These are phyloP conservation scores for Tetrahymena malaccensis DNA, from an alignment of 73 alveolate genomes.

Conservation along the genomic window DNA sequence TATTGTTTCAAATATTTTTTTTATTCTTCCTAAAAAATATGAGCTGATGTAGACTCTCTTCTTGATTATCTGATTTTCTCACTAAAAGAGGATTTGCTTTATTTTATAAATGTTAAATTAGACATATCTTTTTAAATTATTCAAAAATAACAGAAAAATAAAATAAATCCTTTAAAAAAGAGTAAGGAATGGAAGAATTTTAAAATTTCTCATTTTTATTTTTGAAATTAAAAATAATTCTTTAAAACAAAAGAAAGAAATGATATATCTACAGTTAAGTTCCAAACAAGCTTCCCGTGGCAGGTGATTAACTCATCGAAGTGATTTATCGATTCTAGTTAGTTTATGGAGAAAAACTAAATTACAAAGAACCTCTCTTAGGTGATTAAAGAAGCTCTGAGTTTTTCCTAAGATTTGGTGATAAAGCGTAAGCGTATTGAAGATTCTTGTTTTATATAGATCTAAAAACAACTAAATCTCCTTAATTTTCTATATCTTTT, in stretches of 20 bases:
- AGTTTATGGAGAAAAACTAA: not conserved
- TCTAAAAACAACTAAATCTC: not conserved
- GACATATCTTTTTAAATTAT: too few relatives aligned
- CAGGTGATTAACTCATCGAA: not conserved
- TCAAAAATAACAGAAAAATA: too few relatives aligned
- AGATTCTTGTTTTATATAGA: not conserved
- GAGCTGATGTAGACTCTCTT: not conserved
- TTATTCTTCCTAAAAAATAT: not conserved
- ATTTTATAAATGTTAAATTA: too few relatives aligned
- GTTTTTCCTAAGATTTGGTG: not conserved
- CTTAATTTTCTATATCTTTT: not conserved
- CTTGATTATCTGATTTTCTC: not conserved
- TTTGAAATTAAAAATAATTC: too few relatives aligned
- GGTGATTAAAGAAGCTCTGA: not conserved
- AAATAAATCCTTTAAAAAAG: too few relatives aligned
- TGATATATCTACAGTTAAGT: not conserved
- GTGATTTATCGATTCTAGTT: not conserved
- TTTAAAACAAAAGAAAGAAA: too few relatives aligned
- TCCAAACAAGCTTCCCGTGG: not conserved
- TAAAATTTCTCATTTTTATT: too few relatives aligned
- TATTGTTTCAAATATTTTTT: not conserved
- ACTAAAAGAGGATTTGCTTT: not conserved
- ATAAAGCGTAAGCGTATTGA: not conserved
- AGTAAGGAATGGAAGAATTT: too few relatives aligned
- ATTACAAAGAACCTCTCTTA: not conserved